A percentile compares a stretch with the other conserved stretches of the same genome.
phyloP scores from a whole-genome alignment of 108 stramenopile species.

The Aurantiochytrium sp. region DNA sequence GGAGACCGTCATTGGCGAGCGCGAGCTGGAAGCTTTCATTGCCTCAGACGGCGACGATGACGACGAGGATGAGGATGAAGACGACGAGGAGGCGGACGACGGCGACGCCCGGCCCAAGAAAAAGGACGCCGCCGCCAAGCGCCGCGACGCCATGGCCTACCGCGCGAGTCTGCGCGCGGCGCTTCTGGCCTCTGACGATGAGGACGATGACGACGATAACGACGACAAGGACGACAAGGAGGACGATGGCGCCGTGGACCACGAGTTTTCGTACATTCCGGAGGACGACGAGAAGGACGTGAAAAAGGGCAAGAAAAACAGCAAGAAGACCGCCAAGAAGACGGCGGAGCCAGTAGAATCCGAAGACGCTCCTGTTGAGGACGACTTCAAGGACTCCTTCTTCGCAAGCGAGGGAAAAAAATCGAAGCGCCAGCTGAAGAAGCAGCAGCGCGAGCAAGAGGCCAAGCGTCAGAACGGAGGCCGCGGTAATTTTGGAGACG shows the following conservation, averaged over 20 bases:
- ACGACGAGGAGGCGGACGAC: background rate
- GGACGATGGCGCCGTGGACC: background rate
- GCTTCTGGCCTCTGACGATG: background rate
- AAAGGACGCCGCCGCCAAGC: background rate
- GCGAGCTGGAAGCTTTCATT: constrained; percentile 10
- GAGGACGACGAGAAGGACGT: background rate
- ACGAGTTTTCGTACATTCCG: background rate
- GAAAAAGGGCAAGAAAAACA: background rate
- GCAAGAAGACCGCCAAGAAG: background rate
- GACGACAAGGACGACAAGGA: background rate
- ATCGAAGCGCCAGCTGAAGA: too few relatives aligned
- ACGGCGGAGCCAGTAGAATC: background rate
- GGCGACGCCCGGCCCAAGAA: too few relatives aligned
- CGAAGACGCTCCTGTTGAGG: too few relatives aligned
- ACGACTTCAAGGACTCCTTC: background rate
- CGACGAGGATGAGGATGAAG: background rate
- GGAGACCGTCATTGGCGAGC: background rate
- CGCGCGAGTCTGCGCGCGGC: constrained; percentile 4
- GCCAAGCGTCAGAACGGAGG: background rate
- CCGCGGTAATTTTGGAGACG: too few relatives aligned
- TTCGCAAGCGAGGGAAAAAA: background rate
- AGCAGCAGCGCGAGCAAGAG: too few relatives aligned
- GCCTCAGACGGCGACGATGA: background rate
- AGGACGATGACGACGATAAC: background rate
- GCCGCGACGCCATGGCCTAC: background rate